Conservation (phyloP, 192 early-diverging fungal species). For the Rhizophagus prolifer region DNA sequence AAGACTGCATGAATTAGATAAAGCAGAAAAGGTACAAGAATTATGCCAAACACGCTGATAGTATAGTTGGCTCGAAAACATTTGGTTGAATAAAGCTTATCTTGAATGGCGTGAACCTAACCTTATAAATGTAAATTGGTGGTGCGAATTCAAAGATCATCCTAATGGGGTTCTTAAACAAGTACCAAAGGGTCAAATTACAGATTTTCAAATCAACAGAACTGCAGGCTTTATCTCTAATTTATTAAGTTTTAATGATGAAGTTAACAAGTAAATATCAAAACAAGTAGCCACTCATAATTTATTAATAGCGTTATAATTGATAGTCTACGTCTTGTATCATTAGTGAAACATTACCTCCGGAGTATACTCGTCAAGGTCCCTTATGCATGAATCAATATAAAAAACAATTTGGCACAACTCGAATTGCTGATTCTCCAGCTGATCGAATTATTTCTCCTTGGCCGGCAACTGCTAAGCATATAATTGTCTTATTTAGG, state of each 20-base stretch:
- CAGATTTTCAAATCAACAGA: conserved; percentile 72
- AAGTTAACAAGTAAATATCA: conserved; percentile 54
- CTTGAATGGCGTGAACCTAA: conserved; percentile 82
- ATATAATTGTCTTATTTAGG: conserved; percentile 83
- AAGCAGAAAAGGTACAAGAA: conserved; percentile 49
- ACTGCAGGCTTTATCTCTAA: conserved; percentile 73
- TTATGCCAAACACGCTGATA: conserved; percentile 2
- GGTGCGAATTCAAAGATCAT: conserved; percentile 67
- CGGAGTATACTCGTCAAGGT: conserved; percentile 66
- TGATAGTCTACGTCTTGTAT: neutral
- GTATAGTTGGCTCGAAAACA: conserved; percentile 87
- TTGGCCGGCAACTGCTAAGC: conserved; percentile 71
- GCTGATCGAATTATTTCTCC: conserved; percentile 70
- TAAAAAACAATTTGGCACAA: conserved; percentile 80
- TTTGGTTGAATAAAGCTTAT: conserved; percentile 82
- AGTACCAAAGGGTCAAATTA: conserved; percentile 53
- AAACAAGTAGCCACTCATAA: neutral
- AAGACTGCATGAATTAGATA: conserved; percentile 69
- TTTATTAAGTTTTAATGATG: conserved; percentile 73
- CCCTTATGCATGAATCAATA: conserved; percentile 97
- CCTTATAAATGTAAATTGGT: conserved; percentile 92
- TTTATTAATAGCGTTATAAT: neutral
- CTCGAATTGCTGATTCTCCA: conserved; percentile 66
- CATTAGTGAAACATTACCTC: conserved; percentile 51
- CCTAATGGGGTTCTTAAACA: conserved; percentile 42